Evolutionary conservation across 1,284 basidiomycete species (phyloP), one percentile per base, ranked within the genome.

Genomic region (Apiotrichum porosum): DNA sequence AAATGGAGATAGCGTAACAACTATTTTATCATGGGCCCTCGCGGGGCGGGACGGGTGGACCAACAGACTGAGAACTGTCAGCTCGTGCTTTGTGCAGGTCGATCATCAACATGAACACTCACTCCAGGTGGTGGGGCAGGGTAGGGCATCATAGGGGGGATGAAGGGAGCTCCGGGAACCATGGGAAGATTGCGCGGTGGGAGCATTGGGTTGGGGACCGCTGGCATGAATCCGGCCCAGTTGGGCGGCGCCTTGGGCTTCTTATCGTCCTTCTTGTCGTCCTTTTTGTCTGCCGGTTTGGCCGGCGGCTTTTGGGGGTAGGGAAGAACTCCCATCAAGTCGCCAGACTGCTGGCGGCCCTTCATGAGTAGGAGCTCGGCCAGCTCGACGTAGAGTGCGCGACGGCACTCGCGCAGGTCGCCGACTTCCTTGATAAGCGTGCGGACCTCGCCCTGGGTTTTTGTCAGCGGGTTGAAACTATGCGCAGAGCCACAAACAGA

Each of bases 281-380:
- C 47, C 49, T 55, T 55, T 47, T 57, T 57, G 15, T 47, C 59
- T 6, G 37, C 45, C 3, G 64, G 64, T 28, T 66, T 62, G 43
- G 60, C 56, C 1, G 65, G 61, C 15, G 63, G 60, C 17, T 52
- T 57, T 28, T 58, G 44, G 2, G 69, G 69, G 53, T 71, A 74
- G 9, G 64, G 70, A 42, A 71, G 40, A n/a, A 72, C 60, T n/a
- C 63, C 70, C 66, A 72, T 69, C 21, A 74, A 52, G 46, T 72
- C 72, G 37, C 68, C 68, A 32, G 59, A 57, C 23, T 65, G 69
- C 50, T 73, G 71, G 38, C 71, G 58, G 6, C 68, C 69, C 49
- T 74, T 74, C 61, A 69, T 63, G 37, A 74, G 58, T 3, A 73
- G 54, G 38, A 74, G 52, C 31, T 74, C 72, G 6, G 71, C 68